Evolutionary conservation across 495 filamentous ascomycete species (phyloP), one percentile per base, ranked within the genome.

Genomic region (Staphylotrichum tortipilum): DNA sequence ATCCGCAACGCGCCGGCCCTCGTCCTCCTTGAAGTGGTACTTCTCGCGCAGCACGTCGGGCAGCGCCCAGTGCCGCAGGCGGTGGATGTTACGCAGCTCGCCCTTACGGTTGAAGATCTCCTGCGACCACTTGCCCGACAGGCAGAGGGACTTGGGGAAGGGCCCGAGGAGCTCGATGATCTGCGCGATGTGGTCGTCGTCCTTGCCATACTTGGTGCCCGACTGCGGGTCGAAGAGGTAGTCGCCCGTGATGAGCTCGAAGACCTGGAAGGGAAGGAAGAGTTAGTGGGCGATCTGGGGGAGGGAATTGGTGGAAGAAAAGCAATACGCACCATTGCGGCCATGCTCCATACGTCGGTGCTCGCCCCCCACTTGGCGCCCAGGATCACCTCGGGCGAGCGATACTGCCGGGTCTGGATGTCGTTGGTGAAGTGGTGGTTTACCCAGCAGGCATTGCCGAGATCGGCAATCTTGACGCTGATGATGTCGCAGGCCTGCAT

Each of bases 291-390:
- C 38, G 2, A 7, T 10, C 10, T 12, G 15, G 21, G 39, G 36
- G 18, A 17, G 15, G 9, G 31, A 31, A 41, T 19, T 5, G 26
- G 26, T 28, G 1, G 26, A 17, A 33, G 17, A 12, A n/a, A 19
- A 9, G 18, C 2, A 10, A 7, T 19, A 21, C 78, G 45, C 74
- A 97, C 94, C 92, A 99, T 99, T 56, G 86, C 86, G 19, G 94
- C 88, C 92, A 99, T 99, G 69, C 94, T 97, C 92, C 92, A 99
- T 15, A 99, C 84, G 65, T 99, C 92, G 2, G 92, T 97, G 61
- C 92, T 97, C 4, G 92, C 92, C 44, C 92, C 92, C 92, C 92
- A 99, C 70, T 96, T 97, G 1, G 89, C 82, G 35, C 92, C 92
- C 15, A 99, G 70, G 37, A 99, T 97, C 23, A 99, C 92, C 66